These are phyloP conservation scores for Pyrenophora seminiperda DNA, from an alignment of 2,329 filamentous ascomycete species.

Conservation along the genomic window DNA sequence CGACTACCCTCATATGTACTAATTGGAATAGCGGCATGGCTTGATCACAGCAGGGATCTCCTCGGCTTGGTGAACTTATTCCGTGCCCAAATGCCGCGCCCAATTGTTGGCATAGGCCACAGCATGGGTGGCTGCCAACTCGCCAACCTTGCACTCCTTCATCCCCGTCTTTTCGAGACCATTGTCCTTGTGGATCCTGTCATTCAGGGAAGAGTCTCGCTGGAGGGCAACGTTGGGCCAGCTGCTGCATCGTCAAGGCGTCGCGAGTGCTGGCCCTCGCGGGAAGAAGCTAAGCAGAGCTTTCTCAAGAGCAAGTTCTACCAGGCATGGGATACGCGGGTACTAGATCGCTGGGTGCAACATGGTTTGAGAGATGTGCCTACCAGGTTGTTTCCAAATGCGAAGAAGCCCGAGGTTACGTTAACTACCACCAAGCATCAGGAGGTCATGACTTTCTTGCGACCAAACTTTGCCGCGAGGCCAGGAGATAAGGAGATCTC, in stretches of 20 bases:
- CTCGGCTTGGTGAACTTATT: slow-evolving; percentile 85
- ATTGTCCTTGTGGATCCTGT: slow-evolving; percentile 86
- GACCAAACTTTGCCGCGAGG: slow-evolving; percentile 60
- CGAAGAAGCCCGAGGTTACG: slow-evolving; percentile 61
- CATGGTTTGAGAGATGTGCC: slow-evolving; percentile 78
- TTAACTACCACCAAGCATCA: slow-evolving; percentile 85
- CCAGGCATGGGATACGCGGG: slow-evolving; percentile 77
- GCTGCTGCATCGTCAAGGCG: slow-evolving; percentile 70
- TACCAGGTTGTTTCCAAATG: slow-evolving; percentile 61
- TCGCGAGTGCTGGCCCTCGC: slow-evolving; percentile 81
- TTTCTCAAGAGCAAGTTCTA: slow-evolving; percentile 79
- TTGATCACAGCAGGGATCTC: slow-evolving; percentile 83
- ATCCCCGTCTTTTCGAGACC: slow-evolving; percentile 78
- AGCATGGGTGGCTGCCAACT: slow-evolving; percentile 83
- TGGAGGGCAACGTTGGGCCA: slow-evolving; percentile 49
- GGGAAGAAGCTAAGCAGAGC: slow-evolving; percentile 66
- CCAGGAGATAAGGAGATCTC: slow-evolving; percentile 54
- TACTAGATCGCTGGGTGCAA: slow-evolving; percentile 73
- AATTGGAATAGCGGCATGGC: slow-evolving; percentile 70
- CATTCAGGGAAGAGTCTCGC: slow-evolving; percentile 61
- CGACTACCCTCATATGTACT: neutral
- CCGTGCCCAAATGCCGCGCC: slow-evolving; percentile 76
- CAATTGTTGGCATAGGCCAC: slow-evolving; percentile 83
- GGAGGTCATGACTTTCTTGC: slow-evolving; percentile 79
- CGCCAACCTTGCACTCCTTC: slow-evolving; percentile 71